These are phyloP conservation scores for Cynara cardunculus DNA, from an alignment of 129 eudicot genomes.

Conservation along the genomic window DNA sequence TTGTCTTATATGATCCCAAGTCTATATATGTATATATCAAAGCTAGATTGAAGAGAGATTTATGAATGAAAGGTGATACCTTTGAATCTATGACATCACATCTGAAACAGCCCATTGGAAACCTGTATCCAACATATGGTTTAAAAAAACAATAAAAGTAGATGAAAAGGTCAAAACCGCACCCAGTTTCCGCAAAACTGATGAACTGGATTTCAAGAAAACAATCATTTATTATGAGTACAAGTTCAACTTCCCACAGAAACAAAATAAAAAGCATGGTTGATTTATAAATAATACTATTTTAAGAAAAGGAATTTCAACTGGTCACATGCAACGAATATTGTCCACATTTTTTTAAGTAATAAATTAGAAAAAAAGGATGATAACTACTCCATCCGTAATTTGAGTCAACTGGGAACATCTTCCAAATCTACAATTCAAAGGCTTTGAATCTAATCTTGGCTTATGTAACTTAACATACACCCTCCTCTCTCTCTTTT, in stretches of 20 bases:
- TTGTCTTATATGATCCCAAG: too few relatives aligned
- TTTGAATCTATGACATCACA: conserved; percentile 12
- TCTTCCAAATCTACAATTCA: conserved; percentile 16
- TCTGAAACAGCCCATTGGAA: conserved; percentile 28
- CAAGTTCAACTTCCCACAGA: conserved; percentile 30
- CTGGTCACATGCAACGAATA: conserved; percentile 25
- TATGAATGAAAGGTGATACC: conserved; percentile 20
- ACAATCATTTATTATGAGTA: conserved; percentile 30
- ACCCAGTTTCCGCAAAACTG: conserved; percentile 29
- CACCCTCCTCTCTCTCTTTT: neutral
- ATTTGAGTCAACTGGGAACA: conserved; percentile 13
- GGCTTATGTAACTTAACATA: neutral
- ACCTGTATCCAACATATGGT: conserved; percentile 18
- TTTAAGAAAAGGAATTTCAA: neutral
- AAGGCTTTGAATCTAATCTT: conserved; percentile 15
- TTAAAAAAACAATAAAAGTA: neutral
- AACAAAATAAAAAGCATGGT: conserved; percentile 15
- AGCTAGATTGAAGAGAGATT: too few relatives aligned
- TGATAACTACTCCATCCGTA: conserved; percentile 8
- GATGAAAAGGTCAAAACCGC: conserved; percentile 27
- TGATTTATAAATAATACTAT: conserved; percentile 19
- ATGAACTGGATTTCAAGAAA: conserved; percentile 21
- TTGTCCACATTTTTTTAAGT: conserved; percentile 9
- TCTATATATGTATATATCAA: too few relatives aligned
- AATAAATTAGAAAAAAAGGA: neutral